Base-by-base conservation (phyloP, 371 early-diverging fungal species). In the Saksenaea oblongispora region DNA sequence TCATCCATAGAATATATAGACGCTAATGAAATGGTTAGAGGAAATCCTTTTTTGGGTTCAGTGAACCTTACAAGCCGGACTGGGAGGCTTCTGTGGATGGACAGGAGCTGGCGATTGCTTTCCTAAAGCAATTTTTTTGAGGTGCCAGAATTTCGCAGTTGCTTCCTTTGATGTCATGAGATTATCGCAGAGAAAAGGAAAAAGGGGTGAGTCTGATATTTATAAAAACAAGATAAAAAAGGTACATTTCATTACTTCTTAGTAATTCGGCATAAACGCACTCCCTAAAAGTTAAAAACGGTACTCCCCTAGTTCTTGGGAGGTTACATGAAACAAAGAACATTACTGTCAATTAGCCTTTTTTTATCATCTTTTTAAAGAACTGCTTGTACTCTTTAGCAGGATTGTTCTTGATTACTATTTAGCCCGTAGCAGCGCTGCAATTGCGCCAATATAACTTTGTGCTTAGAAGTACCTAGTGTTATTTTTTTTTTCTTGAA, bases 81-180 rank as follows among this genome's bases (percentile, higher is more conserved):
- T 56, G 17, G 36, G 36, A 8, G 34, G 34, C 35, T 24, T 56
- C 18, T 35, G 31, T 7, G 37, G 24, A 56, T 34, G 37, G 15
- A 18, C n/a, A 56, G 36, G 9, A 13, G 15, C 18, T 17, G 36
- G 17, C 14, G 57, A 56, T 22, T 22, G 57, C 17, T 56, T 56
- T 27, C 57, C 57, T 24, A 56, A 37, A 24, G 57, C 57, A 24
- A 56, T 27, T 28, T 56, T 56, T 34, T 56, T 56, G 11, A 56
- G 57, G 5, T 56, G 57, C 57, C 57, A 56, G 9, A 56, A 56
- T 26, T 37, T 37, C 24, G 27, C 34, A 17, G 17, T 28, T 11
- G 34, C 57, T 22, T 37, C 36, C n/a, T 35, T 34, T 36, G 57
- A 34, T 34, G 35, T 56, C 34, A 56, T 22, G 34, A 22, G 57